Evolutionary conservation across 352 stramenopile genomes (phyloP).

Genomic region (Peronospora farinosa): DNA sequence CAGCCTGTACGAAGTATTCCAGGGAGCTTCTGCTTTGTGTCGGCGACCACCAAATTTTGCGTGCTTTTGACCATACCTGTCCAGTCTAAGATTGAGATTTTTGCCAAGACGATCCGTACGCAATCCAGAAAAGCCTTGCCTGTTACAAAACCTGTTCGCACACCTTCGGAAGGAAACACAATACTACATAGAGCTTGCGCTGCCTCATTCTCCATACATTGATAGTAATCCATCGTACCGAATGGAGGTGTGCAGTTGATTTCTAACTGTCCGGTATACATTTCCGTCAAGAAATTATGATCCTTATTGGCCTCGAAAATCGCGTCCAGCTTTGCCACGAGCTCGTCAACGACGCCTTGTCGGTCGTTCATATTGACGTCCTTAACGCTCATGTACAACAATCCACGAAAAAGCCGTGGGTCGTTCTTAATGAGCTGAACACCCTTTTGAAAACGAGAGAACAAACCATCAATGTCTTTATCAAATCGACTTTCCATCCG

Average conservation of each 20-base stretch:
- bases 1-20: slow-evolving; percentile 40
- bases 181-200: slow-evolving; percentile 9
- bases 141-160: slow-evolving; percentile 25
- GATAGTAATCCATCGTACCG: slow-evolving; percentile 52
- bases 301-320: slow-evolving; percentile 40
- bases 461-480: slow-evolving; percentile 64
- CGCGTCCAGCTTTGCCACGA: slow-evolving; percentile 37
- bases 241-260: slow-evolving; percentile 68
- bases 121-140: slow-evolving; percentile 59
- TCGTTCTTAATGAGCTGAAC: slow-evolving; percentile 54
- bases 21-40: slow-evolving; percentile 31
- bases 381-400: slow-evolving; percentile 58
- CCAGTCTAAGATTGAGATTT: slow-evolving; percentile 74
- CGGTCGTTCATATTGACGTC: slow-evolving; percentile 66
- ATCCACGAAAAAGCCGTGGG: slow-evolving; percentile 42
- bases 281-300: slow-evolving; percentile 56
- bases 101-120: slow-evolving; percentile 49
- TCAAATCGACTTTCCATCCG: slow-evolving; percentile 70
- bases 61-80: slow-evolving; percentile 55
- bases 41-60: slow-evolving; percentile 29
- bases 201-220: slow-evolving; percentile 20
- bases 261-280: slow-evolving; percentile 51
- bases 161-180: background rate
- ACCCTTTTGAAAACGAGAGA: slow-evolving; percentile 57
- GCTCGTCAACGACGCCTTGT: slow-evolving; percentile 38